Percentiles rank a stretch among this genome's conserved stretches.
Evolutionary conservation across 192 early-diverging fungal species (phyloP).

Genomic region (Entomortierella beljakovae): DNA sequence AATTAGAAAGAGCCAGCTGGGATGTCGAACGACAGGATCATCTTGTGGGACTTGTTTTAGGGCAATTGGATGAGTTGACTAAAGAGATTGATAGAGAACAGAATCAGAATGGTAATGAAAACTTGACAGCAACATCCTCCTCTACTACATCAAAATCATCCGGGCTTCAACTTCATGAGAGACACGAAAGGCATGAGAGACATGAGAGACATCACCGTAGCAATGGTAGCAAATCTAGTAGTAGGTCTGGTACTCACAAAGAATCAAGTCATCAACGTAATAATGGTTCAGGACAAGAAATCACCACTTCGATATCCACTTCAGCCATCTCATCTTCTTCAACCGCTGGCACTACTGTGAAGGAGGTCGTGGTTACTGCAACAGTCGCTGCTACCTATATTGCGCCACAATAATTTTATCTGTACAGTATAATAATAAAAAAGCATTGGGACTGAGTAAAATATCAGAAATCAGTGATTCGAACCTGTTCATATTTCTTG

Average conservation of each 20-base stretch:
- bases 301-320: slow-evolving; percentile 7
- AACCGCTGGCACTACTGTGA: background rate
- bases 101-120: background rate
- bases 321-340: slow-evolving; percentile 1
- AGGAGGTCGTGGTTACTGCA: slow-evolving; percentile 8
- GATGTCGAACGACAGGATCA: slow-evolving; percentile 54
- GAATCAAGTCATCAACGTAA: slow-evolving; percentile 26
- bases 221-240: slow-evolving; percentile 40
- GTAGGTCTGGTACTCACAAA: slow-evolving; percentile 15
- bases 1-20: slow-evolving; percentile 47
- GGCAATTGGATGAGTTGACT: slow-evolving; percentile 44
- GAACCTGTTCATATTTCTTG: too few species aligned
- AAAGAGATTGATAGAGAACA: slow-evolving; percentile 44
- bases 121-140: background rate
- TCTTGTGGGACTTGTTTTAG: slow-evolving; percentile 49
- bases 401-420: background rate
- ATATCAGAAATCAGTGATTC: too few species aligned
- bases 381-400: slow-evolving; percentile 18
- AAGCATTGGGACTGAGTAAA: too few species aligned
- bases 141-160: slow-evolving; percentile 13
- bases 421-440: background rate
- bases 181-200: slow-evolving; percentile 36
- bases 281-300: slow-evolving; percentile 12
- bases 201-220: slow-evolving; percentile 43
- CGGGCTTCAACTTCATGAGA: slow-evolving; percentile 17